These are phyloP conservation scores for Corynespora cassiicola DNA, from an alignment of 2,329 filamentous ascomycete species.

Conservation along the genomic window DNA sequence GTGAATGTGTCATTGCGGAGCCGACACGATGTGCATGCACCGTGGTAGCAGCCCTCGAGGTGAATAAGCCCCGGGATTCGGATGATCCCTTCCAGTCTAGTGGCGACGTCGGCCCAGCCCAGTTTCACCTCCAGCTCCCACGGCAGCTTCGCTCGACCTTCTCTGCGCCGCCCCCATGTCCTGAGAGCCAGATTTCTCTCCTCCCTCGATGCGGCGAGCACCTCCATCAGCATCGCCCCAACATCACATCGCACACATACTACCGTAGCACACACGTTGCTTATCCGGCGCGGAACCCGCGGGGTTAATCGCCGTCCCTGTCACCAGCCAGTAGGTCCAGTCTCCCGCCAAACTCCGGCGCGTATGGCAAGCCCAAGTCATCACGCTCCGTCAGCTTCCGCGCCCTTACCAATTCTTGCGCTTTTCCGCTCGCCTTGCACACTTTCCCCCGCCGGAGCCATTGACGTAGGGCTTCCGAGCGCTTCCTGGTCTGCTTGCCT, in stretches of 20 bases:
- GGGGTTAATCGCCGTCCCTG: constrained; percentile 8
- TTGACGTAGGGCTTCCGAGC: constrained; percentile 29
- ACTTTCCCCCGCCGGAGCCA: constrained; percentile 5
- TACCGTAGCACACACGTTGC: too few relatives aligned
- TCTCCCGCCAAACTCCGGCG: constrained; percentile 27
- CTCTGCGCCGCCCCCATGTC: too few relatives aligned
- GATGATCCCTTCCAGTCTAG: constrained; percentile 9
- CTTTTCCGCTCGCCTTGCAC: constrained; percentile 10
- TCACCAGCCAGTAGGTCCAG: constrained; percentile 25
- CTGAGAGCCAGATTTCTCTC: too few relatives aligned
- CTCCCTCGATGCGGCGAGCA: too few relatives aligned
- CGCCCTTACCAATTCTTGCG: constrained; percentile 10
- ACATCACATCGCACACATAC: too few relatives aligned
- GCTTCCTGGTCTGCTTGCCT: constrained; percentile 23
- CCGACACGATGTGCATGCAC: too few relatives aligned
- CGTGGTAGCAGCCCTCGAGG: too few relatives aligned
- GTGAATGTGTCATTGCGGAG: too few relatives aligned
- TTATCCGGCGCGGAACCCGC: constrained; percentile 6
- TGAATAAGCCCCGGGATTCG: too few relatives aligned
- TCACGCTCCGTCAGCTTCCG: constrained; percentile 29
- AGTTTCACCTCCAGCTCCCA: constrained; percentile 2
- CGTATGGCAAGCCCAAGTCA: constrained; percentile 22
- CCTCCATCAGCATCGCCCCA: too few relatives aligned
- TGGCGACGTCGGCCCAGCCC: constrained; percentile 9
- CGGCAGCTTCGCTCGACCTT: neutral